Base-by-base conservation (phyloP, 305 asterid species). In the Ajuga reptans region DNA sequence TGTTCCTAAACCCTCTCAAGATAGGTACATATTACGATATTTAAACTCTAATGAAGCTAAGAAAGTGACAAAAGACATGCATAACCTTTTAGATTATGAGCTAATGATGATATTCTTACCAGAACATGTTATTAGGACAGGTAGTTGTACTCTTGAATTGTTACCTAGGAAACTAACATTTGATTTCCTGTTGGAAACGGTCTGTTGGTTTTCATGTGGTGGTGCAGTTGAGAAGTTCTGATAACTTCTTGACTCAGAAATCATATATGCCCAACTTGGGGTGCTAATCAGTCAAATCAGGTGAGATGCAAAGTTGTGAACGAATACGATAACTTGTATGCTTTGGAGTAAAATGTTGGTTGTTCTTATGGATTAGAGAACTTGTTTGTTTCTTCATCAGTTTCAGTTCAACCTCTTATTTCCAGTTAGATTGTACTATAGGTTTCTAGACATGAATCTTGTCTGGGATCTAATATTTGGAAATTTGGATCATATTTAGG, bases 141-240 rank as follows among this genome's bases (percentile, higher is more conserved):
- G 78, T 70, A 56, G 81, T 74, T 77, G 78, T 69, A 61, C 68
- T 36, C 65, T 62, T 77, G 42, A 51, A 68, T 63, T 69, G 70
- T 68, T 65, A 66, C 59, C 54, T 70, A 52, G 72, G 69, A 71
- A 78, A 54, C 73, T 45, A 36, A 76, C 53, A 63, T 54, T 61
- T 34, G 27, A 24, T 72, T 59, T 78, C 77, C 66, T 42, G 75
- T 76, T 68, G 71, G 64, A 77, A 39, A 75, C 67, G 75, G 87
- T 73, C 51, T 76, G 88, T 75, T 77, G 64, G 79, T 79, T 84
- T 81, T 84, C 84, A 72, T 61, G 72, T 75, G 80, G 77, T 83
- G 79, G 71, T 81, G 84, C 80, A 58, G 86, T 81, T 84, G 81
- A 73, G 86, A 81, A 81, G 88, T 84, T 81, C 73, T 66, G 78